Evolutionary conservation across 192 early-diverging fungal genomes (phyloP).

Genomic region (Coemansia sp.): DNA sequence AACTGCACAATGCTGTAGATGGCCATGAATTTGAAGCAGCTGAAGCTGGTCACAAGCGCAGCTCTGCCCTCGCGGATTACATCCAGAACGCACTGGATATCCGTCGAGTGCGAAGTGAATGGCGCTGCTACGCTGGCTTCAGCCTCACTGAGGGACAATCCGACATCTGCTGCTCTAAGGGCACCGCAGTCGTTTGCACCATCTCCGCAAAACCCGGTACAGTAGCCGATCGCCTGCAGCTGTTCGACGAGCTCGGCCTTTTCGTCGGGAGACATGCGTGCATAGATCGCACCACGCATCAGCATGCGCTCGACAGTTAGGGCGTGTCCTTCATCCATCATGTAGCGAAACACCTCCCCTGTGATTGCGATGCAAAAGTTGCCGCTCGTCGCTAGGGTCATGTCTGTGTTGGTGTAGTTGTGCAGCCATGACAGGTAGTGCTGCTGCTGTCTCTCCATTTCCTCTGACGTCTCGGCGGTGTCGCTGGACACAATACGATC

Average conservation of each 20-base stretch:
- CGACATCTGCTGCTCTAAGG: slow-evolving; percentile 93
- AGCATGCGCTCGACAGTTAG: slow-evolving; percentile 75
- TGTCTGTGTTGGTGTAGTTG: slow-evolving; percentile 36
- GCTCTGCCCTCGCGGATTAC: slow-evolving; percentile 93
- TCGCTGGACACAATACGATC: slow-evolving; percentile 42
- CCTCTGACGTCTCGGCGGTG: slow-evolving; percentile 31
- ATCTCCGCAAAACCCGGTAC: slow-evolving; percentile 98
- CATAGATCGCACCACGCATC: slow-evolving; percentile 88
- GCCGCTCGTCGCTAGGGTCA: slow-evolving; percentile 36
- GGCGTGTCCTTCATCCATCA: slow-evolving; percentile 71
- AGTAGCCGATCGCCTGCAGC: slow-evolving; percentile 88
- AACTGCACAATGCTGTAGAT: slow-evolving; percentile 97
- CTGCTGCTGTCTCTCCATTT: slow-evolving; percentile 51
- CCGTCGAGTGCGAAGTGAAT: slow-evolving; percentile 87
- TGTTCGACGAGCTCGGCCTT: slow-evolving; percentile 92
- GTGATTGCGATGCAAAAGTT: slow-evolving; percentile 89
- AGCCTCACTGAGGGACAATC: slow-evolving; percentile 93
- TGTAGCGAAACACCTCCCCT: slow-evolving; percentile 95
- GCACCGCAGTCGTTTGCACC: slow-evolving; percentile 99
- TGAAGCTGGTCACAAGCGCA: slow-evolving; percentile 95
- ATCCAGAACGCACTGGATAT: slow-evolving; percentile 90
- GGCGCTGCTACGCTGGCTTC: slow-evolving; percentile 98
- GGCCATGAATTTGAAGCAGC: slow-evolving; percentile 99
- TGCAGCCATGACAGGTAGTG: slow-evolving; percentile 47
- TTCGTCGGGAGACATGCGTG: slow-evolving; percentile 98